These are phyloP conservation scores for Platanthera guangdongensis DNA, from an alignment of 106 monocot species.

Conservation along the genomic window DNA sequence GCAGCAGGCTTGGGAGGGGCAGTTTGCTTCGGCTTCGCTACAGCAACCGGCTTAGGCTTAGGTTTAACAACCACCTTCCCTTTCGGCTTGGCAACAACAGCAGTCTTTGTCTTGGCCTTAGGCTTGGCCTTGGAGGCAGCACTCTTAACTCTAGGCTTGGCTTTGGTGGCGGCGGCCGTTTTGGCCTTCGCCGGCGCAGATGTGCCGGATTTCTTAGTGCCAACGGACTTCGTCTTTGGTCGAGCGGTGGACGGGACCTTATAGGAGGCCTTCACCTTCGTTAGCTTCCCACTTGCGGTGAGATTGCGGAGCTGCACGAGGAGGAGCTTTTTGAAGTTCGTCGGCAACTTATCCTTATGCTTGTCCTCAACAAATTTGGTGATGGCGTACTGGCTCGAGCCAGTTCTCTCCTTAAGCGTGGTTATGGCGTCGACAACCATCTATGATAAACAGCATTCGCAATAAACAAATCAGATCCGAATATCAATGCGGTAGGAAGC, in stretches of 20 bases:
- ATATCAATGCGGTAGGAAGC: neutral
- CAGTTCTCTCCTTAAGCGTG: conserved; percentile 68
- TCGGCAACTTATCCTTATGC: conserved; percentile 43
- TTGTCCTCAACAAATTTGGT: conserved; percentile 76
- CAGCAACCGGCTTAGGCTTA: conserved; percentile 14
- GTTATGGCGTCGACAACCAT: conserved; percentile 72
- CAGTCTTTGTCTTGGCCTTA: conserved; percentile 9
- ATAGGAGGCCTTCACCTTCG: conserved; percentile 73
- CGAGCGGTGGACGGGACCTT: conserved; percentile 34
- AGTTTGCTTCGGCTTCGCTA: conserved; percentile 30
- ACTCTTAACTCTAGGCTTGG: conserved; percentile 16
- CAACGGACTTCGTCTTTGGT: neutral
- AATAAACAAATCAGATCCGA: conserved; percentile 5
- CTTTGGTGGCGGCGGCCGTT: conserved; percentile 7
- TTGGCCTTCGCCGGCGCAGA: conserved; percentile 18
- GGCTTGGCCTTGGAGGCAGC: conserved; percentile 8
- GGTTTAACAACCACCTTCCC: conserved; percentile 13
- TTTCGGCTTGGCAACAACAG: conserved; percentile 13
- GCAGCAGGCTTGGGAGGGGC: neutral
- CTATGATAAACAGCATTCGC: conserved; percentile 16
- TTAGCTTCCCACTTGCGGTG: conserved; percentile 53
- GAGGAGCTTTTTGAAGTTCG: conserved; percentile 76
- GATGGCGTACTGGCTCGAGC: conserved; percentile 80
- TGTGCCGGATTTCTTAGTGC: neutral
- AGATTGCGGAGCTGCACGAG: conserved; percentile 55